Percentiles rank a stretch among this genome's conserved stretches.
Evolutionary conservation across 768 basidiomycete species (phyloP).

Genomic region (Dictyophora rubrovolvata): DNA sequence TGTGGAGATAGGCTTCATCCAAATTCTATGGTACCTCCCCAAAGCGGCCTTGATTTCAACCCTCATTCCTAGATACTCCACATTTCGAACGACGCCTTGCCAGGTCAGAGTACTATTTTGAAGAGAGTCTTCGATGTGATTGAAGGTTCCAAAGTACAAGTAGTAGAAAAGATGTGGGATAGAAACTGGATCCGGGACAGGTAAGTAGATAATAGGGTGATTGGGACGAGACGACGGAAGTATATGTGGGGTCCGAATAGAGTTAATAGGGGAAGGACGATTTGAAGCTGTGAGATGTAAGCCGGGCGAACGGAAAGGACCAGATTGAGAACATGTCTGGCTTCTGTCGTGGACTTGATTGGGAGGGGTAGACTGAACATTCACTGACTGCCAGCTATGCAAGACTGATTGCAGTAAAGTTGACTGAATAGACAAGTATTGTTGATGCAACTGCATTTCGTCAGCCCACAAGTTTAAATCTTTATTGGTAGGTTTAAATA

Average conservation of each 20-base stretch:
- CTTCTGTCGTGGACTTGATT: neutral
- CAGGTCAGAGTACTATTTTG: slow-evolving; percentile 57
- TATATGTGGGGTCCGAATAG: slow-evolving; percentile 51
- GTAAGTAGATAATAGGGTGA: slow-evolving; percentile 63
- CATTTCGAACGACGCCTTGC: slow-evolving; percentile 84
- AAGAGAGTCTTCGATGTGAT: slow-evolving; percentile 57
- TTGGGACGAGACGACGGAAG: slow-evolving; percentile 50
- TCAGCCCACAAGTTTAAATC: slow-evolving; percentile 6
- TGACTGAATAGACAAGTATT: slow-evolving; percentile 78
- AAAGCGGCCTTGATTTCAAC: slow-evolving; percentile 70
- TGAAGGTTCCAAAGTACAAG: slow-evolving; percentile 71
- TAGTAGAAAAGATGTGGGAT: slow-evolving; percentile 67
- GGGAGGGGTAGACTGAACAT: neutral
- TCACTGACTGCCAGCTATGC: slow-evolving; percentile 29
- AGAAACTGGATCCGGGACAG: slow-evolving; percentile 63
- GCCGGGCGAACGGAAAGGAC: slow-evolving; percentile 1
- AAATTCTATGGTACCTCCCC: slow-evolving; percentile 61
- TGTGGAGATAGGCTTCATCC: slow-evolving; percentile 32
- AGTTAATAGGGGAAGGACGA: slow-evolving; percentile 24
- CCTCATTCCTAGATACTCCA: slow-evolving; percentile 75
- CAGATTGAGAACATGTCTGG: neutral
- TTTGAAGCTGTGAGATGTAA: neutral
- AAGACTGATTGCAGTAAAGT: slow-evolving; percentile 61
- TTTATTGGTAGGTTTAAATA: neutral
- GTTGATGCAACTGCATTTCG: slow-evolving; percentile 54